Evolutionary conservation across 225 moss, liverwort and hornwort genomes (phyloP).

Genomic region (Anthoceros angustus): DNA sequence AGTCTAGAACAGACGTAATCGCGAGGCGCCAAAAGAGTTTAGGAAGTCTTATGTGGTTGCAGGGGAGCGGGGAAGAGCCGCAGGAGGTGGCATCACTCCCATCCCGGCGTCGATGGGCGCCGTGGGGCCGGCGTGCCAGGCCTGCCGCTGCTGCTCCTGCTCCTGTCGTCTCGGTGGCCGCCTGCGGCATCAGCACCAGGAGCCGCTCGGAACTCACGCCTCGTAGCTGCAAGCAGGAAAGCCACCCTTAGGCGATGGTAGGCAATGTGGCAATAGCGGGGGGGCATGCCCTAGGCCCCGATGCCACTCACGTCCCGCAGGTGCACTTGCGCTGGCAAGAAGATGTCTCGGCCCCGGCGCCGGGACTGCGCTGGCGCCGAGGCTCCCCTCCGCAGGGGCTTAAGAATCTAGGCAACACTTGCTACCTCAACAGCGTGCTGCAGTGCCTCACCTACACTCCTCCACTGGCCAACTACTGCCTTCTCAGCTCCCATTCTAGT

Average conservation of each 20-base stretch:
- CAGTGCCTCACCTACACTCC: constrained; percentile 83
- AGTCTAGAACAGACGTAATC: too few species aligned
- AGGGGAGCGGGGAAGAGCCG: too few species aligned
- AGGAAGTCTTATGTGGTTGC: too few species aligned
- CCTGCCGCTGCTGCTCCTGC: too few species aligned
- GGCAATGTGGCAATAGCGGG: background rate
- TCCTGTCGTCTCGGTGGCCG: background rate
- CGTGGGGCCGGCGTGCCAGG: background rate
- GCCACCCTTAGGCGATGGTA: background rate
- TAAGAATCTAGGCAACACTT: constrained; percentile 73
- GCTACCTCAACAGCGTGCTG: constrained; percentile 76
- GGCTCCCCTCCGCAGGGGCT: constrained; percentile 51
- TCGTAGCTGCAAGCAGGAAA: background rate
- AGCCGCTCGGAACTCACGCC: background rate
- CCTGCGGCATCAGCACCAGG: background rate
- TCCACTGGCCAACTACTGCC: constrained; percentile 64
- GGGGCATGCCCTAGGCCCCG: background rate
- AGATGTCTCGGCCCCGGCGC: constrained; percentile 2
- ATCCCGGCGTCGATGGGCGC: background rate
- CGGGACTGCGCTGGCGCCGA: constrained; percentile 22
- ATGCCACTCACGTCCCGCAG: constrained; percentile 5
- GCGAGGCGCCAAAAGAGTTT: too few species aligned
- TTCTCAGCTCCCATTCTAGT: constrained; percentile 45
- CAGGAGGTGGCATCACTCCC: too few species aligned
- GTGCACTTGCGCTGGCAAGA: constrained; percentile 10